Evolutionary conservation across 352 stramenopile genomes (phyloP).

Genomic region (Phytophthora multivora): DNA sequence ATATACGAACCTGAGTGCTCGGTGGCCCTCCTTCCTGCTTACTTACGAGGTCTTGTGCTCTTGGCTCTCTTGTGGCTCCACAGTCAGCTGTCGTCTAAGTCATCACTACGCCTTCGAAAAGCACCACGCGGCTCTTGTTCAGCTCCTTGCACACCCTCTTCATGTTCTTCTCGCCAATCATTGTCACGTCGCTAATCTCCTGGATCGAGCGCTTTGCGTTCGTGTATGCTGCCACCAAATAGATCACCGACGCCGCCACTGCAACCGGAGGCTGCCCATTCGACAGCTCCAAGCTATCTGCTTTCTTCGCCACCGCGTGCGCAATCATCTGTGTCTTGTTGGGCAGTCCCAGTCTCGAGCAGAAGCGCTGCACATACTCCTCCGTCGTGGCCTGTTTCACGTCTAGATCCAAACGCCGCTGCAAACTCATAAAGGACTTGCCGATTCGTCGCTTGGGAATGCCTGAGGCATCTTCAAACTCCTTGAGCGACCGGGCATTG

Average conservation of each 20-base stretch:
- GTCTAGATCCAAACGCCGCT: constrained; percentile 59
- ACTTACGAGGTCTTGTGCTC: constrained; percentile 30
- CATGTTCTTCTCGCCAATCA: constrained; percentile 84
- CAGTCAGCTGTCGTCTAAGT: constrained; percentile 38
- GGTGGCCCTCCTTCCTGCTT: constrained; percentile 29
- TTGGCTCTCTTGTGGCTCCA: constrained; percentile 19
- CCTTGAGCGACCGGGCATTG: constrained; percentile 73
- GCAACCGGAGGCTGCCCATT: constrained; percentile 74
- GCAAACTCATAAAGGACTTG: constrained; percentile 80
- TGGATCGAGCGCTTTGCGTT: constrained; percentile 80
- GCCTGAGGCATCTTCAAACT: constrained; percentile 77
- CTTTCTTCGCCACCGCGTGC: constrained; percentile 77
- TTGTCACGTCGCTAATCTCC: constrained; percentile 83
- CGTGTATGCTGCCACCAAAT: constrained; percentile 83
- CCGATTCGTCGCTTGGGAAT: constrained; percentile 77
- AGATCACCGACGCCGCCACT: constrained; percentile 80
- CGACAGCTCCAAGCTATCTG: constrained; percentile 64
- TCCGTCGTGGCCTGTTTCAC: constrained; percentile 72
- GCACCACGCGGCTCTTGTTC: constrained; percentile 79
- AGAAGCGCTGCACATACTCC: constrained; percentile 81
- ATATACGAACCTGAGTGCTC: constrained; percentile 54
- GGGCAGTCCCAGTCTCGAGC: constrained; percentile 70
- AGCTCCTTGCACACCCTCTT: constrained; percentile 88
- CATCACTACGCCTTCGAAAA: constrained; percentile 78
- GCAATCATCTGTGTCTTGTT: constrained; percentile 82